Base-by-base conservation (phyloP, 2,329 filamentous ascomycete genomes). In the Trichoderma atroviride region DNA sequence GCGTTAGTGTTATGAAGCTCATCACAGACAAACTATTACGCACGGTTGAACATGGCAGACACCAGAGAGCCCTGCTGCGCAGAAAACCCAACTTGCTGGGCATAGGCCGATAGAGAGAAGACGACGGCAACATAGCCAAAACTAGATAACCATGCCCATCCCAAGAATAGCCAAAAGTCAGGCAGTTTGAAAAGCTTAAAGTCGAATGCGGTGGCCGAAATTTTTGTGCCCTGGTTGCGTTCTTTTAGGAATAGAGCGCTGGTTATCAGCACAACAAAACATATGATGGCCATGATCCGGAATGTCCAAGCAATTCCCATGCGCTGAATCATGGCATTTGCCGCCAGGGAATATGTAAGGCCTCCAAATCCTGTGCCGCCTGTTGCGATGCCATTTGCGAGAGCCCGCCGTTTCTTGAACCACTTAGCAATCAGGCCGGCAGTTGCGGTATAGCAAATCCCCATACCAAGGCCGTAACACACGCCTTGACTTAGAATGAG, bases 21-120 rank as follows among this genome's bases (percentile, higher is more conserved):
- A 27, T 22, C 24, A 19, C 2, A 13, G 27, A 10, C 19, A 16
- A 29, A 0, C 2, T 47, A 31, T 6, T 9, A 59, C 64, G 7
- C 50, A 67, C 64, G 76, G 76, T 93, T 94, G 73, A 94, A 85
- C 50, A 94, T 79, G 4, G 92, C 92, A n/a, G 88, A 89, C 57
- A 93, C 84, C 14, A 93, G 83, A 0, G 89, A 89, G 11, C 90
- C 92, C 75, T 94, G 88, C 6, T 86, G 83, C 3, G 91, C 83
- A 0, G 84, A 83, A 35, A 94, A 84, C 0, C 92, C 92, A 56
- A 94, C 86, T 6, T 84, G 85, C 65, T 86, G 84, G 40, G 90
- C 90, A 75, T 93, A 95, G 76, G 90, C 92, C 11, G 92, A 89
- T 56, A 94, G 81, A 16, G 88, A 91, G 78, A 94, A 95, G 56